A percentile compares a stretch with the other conserved stretches of the same genome.
Evolutionary conservation across 768 basidiomycete species (phyloP).

Genomic region (Boletus rex-veris): DNA sequence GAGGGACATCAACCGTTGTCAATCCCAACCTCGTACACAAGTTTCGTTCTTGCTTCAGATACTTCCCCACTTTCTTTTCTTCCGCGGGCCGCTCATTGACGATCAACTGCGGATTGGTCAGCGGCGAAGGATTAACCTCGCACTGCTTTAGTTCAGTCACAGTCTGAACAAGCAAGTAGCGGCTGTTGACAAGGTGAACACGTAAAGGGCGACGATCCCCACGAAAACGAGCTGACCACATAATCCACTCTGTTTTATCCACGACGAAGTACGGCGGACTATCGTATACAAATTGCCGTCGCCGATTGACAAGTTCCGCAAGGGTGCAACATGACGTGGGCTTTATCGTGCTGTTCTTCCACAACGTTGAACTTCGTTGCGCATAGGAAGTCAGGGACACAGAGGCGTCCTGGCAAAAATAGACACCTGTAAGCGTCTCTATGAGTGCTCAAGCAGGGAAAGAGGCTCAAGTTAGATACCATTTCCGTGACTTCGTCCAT

Average conservation of each 20-base stretch:
- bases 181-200: slow-evolving; percentile 33
- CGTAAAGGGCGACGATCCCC: background rate
- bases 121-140: background rate
- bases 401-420: slow-evolving; percentile 57
- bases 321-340: slow-evolving; percentile 54
- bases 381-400: slow-evolving; percentile 45
- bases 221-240: slow-evolving; percentile 44
- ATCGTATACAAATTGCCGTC: slow-evolving; percentile 50
- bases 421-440: slow-evolving; percentile 49
- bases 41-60: slow-evolving; percentile 47
- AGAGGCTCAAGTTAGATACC: slow-evolving; percentile 36
- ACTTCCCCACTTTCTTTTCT: slow-evolving; percentile 27
- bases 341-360: slow-evolving; percentile 49
- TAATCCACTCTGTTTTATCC: slow-evolving; percentile 63
- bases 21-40: background rate
- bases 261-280: slow-evolving; percentile 58
- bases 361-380: slow-evolving; percentile 19
- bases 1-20: slow-evolving; percentile 50
- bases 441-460: background rate
- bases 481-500: slow-evolving; percentile 64
- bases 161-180: slow-evolving; percentile 55
- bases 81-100: background rate
- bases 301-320: slow-evolving; percentile 64
- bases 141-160: background rate
- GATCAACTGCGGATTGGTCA: no score